Evolutionary conservation across 2,329 filamentous ascomycete species (phyloP), one percentile per base, ranked within the genome.

Genomic region (Karstenula rhodostoma): DNA sequence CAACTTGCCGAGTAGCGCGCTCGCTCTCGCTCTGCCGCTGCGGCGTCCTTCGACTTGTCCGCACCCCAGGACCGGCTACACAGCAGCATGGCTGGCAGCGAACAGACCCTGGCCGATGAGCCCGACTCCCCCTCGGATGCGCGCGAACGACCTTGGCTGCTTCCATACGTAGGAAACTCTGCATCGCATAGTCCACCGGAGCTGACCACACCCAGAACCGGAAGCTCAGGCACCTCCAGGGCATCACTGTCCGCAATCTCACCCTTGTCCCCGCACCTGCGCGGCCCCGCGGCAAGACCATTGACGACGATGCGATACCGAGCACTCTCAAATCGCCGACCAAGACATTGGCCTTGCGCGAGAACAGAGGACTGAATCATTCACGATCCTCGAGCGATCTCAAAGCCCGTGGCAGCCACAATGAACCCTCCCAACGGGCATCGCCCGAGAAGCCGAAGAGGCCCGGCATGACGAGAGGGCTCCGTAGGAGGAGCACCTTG

Each of bases 201-300:
- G 46, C 46, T 59, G 57, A 60, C 50, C 37, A 46, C 12, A n/a
- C 33, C 23, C 68, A 95, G 84, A 97, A 97, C 77, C 91, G 93
- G 76, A 93, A 90, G 77, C 84, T 98, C 56, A 89, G 94, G 57
- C 94, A 97, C 81, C 85, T 97, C 4, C 89, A 92, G 70, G 93
- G 92, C 67, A 87, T 98, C 68, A 94, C 91, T 58, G 81, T 97
- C 54, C 92, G 94, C 59, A 97, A 97, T 77, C 83, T 97, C 46
- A 89, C 88, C 63, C 89, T 97, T n/a, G 67, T 67, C 82, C 82
- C 25, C 83, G 82, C 64, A 81, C 83, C 60, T 81, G 80, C 71
- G 81, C 72, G 84, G 61, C 65, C 75, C 40, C 83, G 83, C 55
- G 81, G 82, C 15, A 86, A 84, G 77, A 90, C 92, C 42, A 89